Evolutionary conservation across 1,284 basidiomycete species (phyloP).

Genomic region (Spongispora temasekensis): DNA sequence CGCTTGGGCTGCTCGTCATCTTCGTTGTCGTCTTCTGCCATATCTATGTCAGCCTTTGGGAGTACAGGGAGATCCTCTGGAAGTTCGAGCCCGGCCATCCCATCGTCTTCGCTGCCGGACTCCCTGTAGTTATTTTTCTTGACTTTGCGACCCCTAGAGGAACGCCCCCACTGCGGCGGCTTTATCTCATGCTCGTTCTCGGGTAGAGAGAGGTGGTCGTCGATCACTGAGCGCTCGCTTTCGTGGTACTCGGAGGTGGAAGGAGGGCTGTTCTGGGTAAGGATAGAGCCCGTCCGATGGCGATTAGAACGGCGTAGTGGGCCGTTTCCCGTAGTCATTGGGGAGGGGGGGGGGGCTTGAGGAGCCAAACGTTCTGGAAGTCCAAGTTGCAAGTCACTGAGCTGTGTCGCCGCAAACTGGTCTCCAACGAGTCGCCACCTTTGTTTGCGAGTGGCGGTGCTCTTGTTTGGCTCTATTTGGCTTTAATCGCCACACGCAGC

Average conservation of each 20-base stretch:
- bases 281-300: conserved; percentile 31
- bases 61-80: conserved; percentile 12
- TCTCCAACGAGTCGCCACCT: conserved; percentile 23
- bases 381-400: conserved; percentile 17
- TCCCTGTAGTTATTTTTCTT: conserved; percentile 51
- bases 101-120: conserved; percentile 48
- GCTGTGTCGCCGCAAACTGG: conserved; percentile 14
- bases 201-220: conserved; percentile 36
- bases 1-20: conserved; percentile 38
- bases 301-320: conserved; percentile 44
- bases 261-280: conserved; percentile 33
- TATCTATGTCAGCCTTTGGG: too few relatives aligned
- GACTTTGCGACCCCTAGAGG: conserved; percentile 50
- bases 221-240: conserved; percentile 52
- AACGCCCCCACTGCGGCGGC: conserved; percentile 33
- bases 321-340: conserved; percentile 23
- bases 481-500: conserved; percentile 12
- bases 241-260: conserved; percentile 70
- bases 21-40: too few relatives aligned
- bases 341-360: conserved; percentile 40
- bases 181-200: conserved; percentile 34
- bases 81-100: conserved; percentile 1
- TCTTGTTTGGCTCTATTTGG: conserved; percentile 33
- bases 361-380: conserved; percentile 21
- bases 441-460: conserved; percentile 35